Base-by-base conservation (phyloP, 164 flowering plant genomes). In the Umbilicus rupestris region DNA sequence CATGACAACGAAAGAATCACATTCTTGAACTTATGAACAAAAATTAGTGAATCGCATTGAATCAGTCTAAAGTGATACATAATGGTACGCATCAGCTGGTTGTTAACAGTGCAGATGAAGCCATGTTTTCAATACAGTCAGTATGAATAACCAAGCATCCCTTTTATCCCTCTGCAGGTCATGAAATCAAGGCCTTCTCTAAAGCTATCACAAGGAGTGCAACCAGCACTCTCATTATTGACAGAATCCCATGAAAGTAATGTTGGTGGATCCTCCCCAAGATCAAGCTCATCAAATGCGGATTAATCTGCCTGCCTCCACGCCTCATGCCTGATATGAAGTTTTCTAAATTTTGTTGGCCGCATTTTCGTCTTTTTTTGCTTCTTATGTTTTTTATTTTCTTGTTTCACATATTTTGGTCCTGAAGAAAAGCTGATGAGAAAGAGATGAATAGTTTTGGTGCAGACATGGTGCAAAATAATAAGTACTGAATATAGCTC, bases 261-360 rank as follows among this genome's bases (percentile, higher is more conserved):
- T 46, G 39, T 31, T 16, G 73, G 47, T 47, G 75, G 68, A 66
- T 68, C 74, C 17, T 28, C 16, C 33, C 16, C 19, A 57, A 78
- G 73, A 55, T 45, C 76, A 65, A 76, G 78, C 73, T 80, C 88
- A 29, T 69, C 83, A 50, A 78, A 74, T 70, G 74, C 88, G 3
- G 81, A 79, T 72, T 62, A 57, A 50, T 64, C 62, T 62, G 14
- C 59, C 62, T 62, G 14, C 59, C 22, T 39, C 60, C 66, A 16
- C 33, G 60, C 2, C 2, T n/a, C 68, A 66, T 31, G 28, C 47
- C 37, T 58, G 73, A 59, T 45, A 63, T 41, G 59, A 7, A 28
- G 63, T 64, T 46, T 7, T 73, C 30, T 35, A 64, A 63, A 63
- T 82, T 81, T 81, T 77, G 68, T 31, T 71, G 78, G 78, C 74